Evolutionary conservation across 345 rosid genomes (phyloP), one percentile per base, ranked within the genome.

Genomic region (Sisymbrium irio): DNA sequence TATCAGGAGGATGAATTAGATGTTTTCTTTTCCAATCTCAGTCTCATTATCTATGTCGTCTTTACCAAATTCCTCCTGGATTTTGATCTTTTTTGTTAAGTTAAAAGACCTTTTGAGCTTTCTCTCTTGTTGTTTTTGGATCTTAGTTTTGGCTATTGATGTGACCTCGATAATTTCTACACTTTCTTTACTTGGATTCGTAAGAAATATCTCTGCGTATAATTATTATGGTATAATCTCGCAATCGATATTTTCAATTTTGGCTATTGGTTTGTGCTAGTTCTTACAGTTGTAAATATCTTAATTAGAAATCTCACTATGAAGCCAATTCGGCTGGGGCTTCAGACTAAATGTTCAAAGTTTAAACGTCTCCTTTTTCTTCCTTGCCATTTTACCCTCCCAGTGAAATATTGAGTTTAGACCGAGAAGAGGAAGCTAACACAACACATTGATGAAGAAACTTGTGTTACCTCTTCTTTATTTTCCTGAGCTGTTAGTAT

Each of bases 1-100:
- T 63, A 86, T 90, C 79, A 83, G 95, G 82, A 89, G 98, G 70
- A 94, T 91, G 98, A 94, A 94, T 67, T 94, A 86, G 59, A 75
- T 58, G 62, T 57, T 22, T 58, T 55, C 41, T 18, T 15, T 42
- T 47, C 11, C 64, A 4, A 18, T 28, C 0, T 17, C 74, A n/a
- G 19, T 41, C 62, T 19, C 40, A 17, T 35, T 50, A 35, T 58
- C 28, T 4, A 15, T 57, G 35, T 54, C 50, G 36, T 67, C 25
- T 41, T 67, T 41, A 1, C 51, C 14, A 17, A 13, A 15, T 67
- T 67, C 39, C 44, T 59, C 36, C 28, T 39, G 53, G 78, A 75
- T 67, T 61, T 68, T 75, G 64, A 61, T 69, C 57, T 42, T 25
- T 9, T 69, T 36, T 53, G 11, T 25, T 0, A 69, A 68, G 35